Evolutionary conservation across 306 rosid species (phyloP).

Genomic region (Vicia villosa): DNA sequence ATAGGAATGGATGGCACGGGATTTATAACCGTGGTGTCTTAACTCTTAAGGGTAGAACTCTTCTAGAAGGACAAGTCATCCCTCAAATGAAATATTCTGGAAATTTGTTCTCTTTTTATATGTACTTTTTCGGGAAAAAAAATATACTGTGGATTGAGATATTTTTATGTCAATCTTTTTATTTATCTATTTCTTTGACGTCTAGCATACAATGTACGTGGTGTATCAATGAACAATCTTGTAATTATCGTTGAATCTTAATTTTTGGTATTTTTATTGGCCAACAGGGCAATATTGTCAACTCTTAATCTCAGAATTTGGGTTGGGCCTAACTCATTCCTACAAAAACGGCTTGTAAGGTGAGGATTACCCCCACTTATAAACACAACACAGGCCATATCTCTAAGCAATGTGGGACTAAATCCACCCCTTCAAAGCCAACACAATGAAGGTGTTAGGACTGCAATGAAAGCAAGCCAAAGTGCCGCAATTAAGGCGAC

Average conservation of each 20-base stretch:
- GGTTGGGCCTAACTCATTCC: no score
- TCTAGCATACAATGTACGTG: neutral
- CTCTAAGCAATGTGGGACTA: no score
- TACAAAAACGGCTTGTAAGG: no score
- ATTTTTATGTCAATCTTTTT: neutral
- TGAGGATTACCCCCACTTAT: no score
- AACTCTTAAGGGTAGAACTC: neutral
- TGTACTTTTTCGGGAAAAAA: neutral
- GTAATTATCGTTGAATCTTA: neutral
- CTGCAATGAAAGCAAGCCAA: no score
- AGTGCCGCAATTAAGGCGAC: no score
- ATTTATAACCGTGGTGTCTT: neutral
- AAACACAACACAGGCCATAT: no score
- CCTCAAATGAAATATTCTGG: neutral
- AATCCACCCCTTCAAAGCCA: no score
- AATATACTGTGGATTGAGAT: neutral
- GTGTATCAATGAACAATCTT: neutral
- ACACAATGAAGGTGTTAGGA: no score
- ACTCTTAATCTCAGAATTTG: no score
- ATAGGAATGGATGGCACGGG: conserved; percentile 9
- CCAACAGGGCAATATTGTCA: neutral
- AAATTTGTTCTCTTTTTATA: neutral
- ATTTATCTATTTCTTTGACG: neutral
- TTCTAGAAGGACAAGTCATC: neutral
- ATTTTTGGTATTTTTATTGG: neutral